Evolutionary conservation across 2,329 filamentous ascomycete species (phyloP).

Genomic region (Aspergillus terreus): DNA sequence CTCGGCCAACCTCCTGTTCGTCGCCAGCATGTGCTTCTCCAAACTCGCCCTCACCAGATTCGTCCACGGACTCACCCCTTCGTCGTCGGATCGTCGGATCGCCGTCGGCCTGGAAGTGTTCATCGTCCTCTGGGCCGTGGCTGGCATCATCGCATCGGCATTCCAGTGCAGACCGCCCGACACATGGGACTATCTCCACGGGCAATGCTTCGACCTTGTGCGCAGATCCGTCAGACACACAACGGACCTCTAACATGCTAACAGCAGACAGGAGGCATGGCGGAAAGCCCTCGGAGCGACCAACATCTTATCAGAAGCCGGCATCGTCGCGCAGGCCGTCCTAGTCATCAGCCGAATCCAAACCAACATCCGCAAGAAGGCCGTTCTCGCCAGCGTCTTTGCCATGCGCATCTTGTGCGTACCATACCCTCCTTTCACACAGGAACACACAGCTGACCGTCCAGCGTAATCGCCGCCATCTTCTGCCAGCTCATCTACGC

Average conservation of each 20-base stretch:
- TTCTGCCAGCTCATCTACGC: constrained; percentile 20
- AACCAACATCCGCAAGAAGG: constrained; percentile 16
- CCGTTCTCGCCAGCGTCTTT: constrained; percentile 16
- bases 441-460: neutral
- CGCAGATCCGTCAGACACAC: neutral
- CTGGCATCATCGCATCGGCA: constrained; percentile 9
- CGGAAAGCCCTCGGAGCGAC: constrained; percentile 23
- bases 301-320: constrained; percentile 23
- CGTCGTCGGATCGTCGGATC: constrained; percentile 15
- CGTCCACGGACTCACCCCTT: constrained; percentile 20
- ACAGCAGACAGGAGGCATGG: constrained; percentile 17
- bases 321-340: constrained; percentile 20
- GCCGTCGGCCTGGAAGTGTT: constrained; percentile 12
- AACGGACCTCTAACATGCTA: neutral
- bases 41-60: constrained; percentile 24
- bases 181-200: constrained; percentile 17
- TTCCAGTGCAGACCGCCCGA: constrained; percentile 18
- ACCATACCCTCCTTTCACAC: neutral
- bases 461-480: constrained; percentile 23
- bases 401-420: constrained; percentile 23
- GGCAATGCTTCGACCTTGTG: constrained; percentile 21
- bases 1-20: constrained; percentile 19
- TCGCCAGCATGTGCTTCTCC: constrained; percentile 19
- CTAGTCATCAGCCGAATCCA: constrained; percentile 22
- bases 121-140: constrained; percentile 15